Percentiles rank a stretch among this genome's conserved stretches.
Evolutionary conservation across 805 yeast genomes (phyloP).

Genomic region (Metschnikowia vanudenii): DNA sequence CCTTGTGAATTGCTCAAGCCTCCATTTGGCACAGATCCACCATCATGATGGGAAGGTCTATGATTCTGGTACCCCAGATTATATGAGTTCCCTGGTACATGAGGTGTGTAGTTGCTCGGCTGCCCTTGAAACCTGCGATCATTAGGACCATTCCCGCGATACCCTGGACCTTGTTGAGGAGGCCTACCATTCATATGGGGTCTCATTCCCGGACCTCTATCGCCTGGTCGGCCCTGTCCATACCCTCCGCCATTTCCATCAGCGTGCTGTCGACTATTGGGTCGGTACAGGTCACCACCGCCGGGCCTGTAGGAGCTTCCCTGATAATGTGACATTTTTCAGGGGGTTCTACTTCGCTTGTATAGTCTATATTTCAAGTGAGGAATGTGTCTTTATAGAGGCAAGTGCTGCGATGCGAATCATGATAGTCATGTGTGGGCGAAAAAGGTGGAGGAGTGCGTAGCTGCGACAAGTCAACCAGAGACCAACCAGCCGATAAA

Average conservation of each 20-base stretch:
- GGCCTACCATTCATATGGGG: constrained; percentile 2
- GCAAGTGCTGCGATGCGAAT: constrained; percentile 1
- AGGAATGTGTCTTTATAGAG: not conserved
- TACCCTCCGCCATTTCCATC: constrained; percentile 1
- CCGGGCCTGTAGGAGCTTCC: constrained; percentile 17
- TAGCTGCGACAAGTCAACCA: not conserved
- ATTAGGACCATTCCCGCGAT: constrained; percentile 1
- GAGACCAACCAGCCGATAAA: not conserved
- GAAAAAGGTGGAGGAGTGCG: not conserved
- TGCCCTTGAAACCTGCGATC: constrained; percentile 5
- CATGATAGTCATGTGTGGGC: too few species aligned
- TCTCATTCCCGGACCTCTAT: constrained; percentile 3
- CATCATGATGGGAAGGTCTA: constrained; percentile 1
- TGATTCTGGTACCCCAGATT: constrained; percentile 3
- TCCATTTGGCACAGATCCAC: not conserved
- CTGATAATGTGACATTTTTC: constrained; percentile 19
- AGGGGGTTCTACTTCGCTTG: too few species aligned
- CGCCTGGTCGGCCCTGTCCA: constrained; percentile 5
- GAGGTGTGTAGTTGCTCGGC: constrained; percentile 4
- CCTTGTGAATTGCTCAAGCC: not conserved
- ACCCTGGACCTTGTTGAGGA: constrained; percentile 5
- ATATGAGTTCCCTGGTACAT: not conserved
- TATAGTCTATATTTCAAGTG: not conserved
- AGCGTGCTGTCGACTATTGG: constrained; percentile 3
- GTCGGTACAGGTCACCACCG: constrained; percentile 21